Base-by-base conservation (phyloP, 805 yeast genomes). In the Ogataea nitratoaversa region DNA sequence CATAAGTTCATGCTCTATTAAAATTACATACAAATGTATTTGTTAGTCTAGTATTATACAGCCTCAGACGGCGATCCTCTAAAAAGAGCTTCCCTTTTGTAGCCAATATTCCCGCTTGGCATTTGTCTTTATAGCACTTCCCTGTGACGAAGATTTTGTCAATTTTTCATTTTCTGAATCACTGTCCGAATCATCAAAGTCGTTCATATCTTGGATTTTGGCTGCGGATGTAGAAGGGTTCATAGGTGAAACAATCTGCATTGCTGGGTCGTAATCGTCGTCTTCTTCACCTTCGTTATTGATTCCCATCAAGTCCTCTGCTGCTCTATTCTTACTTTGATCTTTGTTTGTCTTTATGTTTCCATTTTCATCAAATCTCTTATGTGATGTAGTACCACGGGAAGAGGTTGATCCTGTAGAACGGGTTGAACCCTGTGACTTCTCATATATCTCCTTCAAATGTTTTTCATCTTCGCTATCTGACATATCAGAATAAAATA, bases 51-150 rank as follows among this genome's bases (percentile, higher is more conserved):
- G n/a, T n/a, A n/a, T n/a, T n/a, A n/a, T n/a, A n/a, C n/a, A n/a
- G n/a, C n/a, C n/a, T n/a, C n/a, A n/a, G n/a, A n/a, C n/a, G n/a
- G n/a, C n/a, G n/a, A 13, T 6, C 7, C 30, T 17, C 36, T 33
- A 54, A 22, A 50, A 52, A 2, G 42, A 33, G 22, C 47, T 49
- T n/a, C 61, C 60, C 37, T 68, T 68, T 41, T 59, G 60, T n/a
- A 59, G 37, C 73, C 72, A 68, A 43, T 57, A 67, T 13, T 67
- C 68, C 33, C 63, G 44, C 32, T 50, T 54, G 12, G 43, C 44
- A 4, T 19, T 19, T 32, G 49, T 56, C 16, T 47, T 45, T 5
- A 46, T 37, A 8, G 33, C 32, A 12, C 19, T 30, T 2, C 9
- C 17, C 11, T 30, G 19, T 17, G 56, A 44, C 30, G 25, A 14